These are phyloP conservation scores for Echinosophora koreensis DNA, from an alignment of 306 rosid species.

Conservation along the genomic window DNA sequence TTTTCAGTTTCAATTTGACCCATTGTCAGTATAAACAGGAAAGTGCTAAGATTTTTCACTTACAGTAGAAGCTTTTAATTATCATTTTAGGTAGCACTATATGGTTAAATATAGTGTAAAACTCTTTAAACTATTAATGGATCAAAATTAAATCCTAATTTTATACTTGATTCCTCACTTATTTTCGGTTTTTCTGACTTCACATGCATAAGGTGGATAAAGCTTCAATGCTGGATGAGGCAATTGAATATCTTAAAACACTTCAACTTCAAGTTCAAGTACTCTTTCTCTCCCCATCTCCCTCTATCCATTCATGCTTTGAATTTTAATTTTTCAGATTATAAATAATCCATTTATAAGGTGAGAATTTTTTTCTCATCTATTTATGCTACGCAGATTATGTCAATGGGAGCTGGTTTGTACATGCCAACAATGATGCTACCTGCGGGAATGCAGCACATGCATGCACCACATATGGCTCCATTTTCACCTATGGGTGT, in stretches of 20 bases:
- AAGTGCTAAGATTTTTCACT: background rate
- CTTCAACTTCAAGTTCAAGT: slow-evolving; percentile 94
- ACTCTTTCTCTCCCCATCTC: slow-evolving; percentile 24
- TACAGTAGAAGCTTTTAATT: background rate
- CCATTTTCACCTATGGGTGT: slow-evolving; percentile 66
- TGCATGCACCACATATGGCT: slow-evolving; percentile 67
- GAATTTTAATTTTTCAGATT: slow-evolving; percentile 25
- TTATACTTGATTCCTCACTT: slow-evolving; percentile 28
- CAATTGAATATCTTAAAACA: slow-evolving; percentile 85
- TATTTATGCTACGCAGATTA: slow-evolving; percentile 62
- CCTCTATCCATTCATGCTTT: background rate
- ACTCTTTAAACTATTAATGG: background rate
- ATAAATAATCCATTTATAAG: slow-evolving; percentile 5
- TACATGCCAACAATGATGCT: slow-evolving; percentile 83
- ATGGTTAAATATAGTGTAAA: slow-evolving; percentile 8
- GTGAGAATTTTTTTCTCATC: slow-evolving; percentile 40
- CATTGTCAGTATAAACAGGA: background rate
- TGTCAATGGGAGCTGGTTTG: slow-evolving; percentile 92
- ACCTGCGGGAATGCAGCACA: slow-evolving; percentile 74
- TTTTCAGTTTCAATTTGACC: background rate
- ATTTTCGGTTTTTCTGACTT: slow-evolving; percentile 37
- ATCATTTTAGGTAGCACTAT: background rate
- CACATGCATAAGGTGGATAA: slow-evolving; percentile 69
- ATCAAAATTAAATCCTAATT: slow-evolving; percentile 7
- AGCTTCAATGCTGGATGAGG: slow-evolving; percentile 97